A percentile compares a stretch with the other conserved stretches of the same genome.
phyloP scores from a whole-genome alignment of 179 eudicot species.

The Corrigiola litoralis region DNA sequence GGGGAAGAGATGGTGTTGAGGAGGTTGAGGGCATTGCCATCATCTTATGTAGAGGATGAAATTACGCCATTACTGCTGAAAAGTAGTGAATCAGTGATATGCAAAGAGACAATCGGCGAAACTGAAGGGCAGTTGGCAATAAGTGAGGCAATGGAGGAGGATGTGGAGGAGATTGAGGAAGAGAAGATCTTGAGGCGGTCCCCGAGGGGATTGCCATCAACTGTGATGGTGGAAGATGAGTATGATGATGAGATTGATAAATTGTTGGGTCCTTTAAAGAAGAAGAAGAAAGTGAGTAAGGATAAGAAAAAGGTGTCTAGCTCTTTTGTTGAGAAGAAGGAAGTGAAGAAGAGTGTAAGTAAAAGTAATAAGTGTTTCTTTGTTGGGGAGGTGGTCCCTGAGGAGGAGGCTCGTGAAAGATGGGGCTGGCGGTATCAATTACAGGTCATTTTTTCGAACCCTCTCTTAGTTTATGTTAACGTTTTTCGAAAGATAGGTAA shows the following conservation, averaged over 20 bases:
- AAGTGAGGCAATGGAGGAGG: neutral
- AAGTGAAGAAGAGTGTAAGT: neutral
- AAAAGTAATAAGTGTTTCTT: constrained; percentile 33
- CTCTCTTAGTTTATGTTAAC: neutral
- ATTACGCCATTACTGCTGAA: neutral
- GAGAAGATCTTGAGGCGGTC: constrained; percentile 29
- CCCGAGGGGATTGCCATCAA: constrained; percentile 27
- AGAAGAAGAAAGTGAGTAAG: constrained; percentile 13
- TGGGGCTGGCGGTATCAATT: constrained; percentile 85
- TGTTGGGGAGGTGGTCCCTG: constrained; percentile 64
- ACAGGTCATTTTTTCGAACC: constrained; percentile 50
- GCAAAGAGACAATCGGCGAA: neutral
- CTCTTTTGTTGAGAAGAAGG: constrained; percentile 19
- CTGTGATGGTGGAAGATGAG: constrained; percentile 21
- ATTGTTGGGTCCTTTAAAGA: neutral
- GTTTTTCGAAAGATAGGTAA: no score
- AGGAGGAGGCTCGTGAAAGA: constrained; percentile 62
- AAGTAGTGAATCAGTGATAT: neutral
- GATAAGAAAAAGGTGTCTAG: neutral
- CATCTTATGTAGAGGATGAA: neutral
- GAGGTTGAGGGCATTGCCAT: neutral
- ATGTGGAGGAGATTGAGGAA: neutral
- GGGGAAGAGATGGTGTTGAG: constrained; percentile 6
- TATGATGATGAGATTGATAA: constrained; percentile 21
- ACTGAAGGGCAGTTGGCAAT: neutral